Evolutionary conservation across 345 rosid genomes (phyloP).

Genomic region (Excoecaria agallocha): DNA sequence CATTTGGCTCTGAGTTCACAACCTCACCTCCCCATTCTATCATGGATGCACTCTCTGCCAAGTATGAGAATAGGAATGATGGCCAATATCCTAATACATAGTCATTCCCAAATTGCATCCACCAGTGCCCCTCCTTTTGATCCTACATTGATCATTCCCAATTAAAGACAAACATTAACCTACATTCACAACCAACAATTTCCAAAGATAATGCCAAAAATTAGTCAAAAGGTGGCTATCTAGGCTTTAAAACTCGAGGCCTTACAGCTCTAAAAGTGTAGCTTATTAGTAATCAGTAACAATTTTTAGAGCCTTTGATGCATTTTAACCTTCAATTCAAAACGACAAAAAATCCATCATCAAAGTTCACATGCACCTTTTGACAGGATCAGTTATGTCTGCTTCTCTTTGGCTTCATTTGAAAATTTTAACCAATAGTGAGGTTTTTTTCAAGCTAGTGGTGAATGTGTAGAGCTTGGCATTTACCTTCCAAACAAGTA

Average conservation of each 20-base stretch:
- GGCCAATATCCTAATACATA: slow-evolving; percentile 94
- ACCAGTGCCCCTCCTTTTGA: slow-evolving; percentile 97
- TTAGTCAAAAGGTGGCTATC: neutral
- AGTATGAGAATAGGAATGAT: slow-evolving; percentile 87
- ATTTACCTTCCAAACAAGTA: slow-evolving; percentile 99
- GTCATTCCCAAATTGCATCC: slow-evolving; percentile 96
- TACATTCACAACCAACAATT: neutral
- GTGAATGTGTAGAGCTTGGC: neutral
- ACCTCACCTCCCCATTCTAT: slow-evolving; percentile 99
- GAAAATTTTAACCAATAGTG: neutral
- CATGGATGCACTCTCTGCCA: slow-evolving; percentile 93
- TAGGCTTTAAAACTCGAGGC: too few species aligned
- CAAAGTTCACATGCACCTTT: slow-evolving; percentile 11
- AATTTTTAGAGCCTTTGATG: neutral
- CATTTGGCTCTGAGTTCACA: slow-evolving; percentile 82
- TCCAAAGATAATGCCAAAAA: slow-evolving; percentile 10
- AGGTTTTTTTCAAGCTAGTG: neutral
- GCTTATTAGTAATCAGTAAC: too few species aligned
- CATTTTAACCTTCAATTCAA: neutral
- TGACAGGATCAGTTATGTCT: neutral
- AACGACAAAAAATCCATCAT: neutral
- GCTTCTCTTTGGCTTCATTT: neutral
- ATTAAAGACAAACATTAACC: neutral
- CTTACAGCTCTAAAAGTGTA: too few species aligned
- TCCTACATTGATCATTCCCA: slow-evolving; percentile 40